Percentiles rank a stretch among this genome's conserved stretches.
phyloP scores from a whole-genome alignment of 2,329 filamentous ascomycete genomes.

The Epichloe baconii region DNA sequence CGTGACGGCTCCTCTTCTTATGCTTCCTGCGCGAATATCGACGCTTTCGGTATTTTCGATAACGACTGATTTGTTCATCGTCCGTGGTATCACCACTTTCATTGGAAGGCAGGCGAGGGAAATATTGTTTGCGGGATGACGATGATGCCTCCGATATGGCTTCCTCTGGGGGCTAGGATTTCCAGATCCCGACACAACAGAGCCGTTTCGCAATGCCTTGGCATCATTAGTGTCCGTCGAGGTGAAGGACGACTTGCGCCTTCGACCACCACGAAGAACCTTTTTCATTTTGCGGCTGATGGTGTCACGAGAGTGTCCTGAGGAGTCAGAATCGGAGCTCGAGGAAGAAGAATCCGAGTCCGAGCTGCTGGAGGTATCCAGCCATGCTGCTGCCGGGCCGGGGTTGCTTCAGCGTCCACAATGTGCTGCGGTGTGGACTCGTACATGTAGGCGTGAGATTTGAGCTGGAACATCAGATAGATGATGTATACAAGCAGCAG shows the following conservation, averaged over 20 bases:
- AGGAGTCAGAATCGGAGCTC: constrained; percentile 55
- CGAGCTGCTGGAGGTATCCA: constrained; percentile 56
- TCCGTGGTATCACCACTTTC: constrained; percentile 32
- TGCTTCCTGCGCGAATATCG: constrained; percentile 22
- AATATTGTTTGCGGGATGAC: constrained; percentile 22
- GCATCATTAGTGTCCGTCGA: constrained; percentile 44
- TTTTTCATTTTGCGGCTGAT: constrained; percentile 65
- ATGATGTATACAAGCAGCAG: constrained; percentile 70
- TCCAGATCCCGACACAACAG: constrained; percentile 23
- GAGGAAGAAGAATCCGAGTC: constrained; percentile 41
- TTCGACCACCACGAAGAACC: constrained; percentile 56
- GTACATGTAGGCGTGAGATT: constrained; percentile 85
- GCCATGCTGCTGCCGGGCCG: constrained; percentile 68
- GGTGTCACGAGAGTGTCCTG: constrained; percentile 42
- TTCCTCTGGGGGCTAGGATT: constrained; percentile 24
- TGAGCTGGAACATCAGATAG: constrained; percentile 82
- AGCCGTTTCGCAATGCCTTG: constrained; percentile 25
- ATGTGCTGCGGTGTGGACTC: constrained; percentile 85
- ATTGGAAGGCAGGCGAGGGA: constrained; percentile 23
- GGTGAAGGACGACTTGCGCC: constrained; percentile 64
- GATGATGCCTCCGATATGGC: constrained; percentile 24
- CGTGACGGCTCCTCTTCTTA: constrained; percentile 23
- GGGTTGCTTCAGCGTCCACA: constrained; percentile 86
- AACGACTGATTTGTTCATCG: constrained; percentile 27
- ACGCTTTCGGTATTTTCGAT: constrained; percentile 21